These are phyloP conservation scores for Breynia disticha DNA, from an alignment of 441 rosid species.

Conservation along the genomic window DNA sequence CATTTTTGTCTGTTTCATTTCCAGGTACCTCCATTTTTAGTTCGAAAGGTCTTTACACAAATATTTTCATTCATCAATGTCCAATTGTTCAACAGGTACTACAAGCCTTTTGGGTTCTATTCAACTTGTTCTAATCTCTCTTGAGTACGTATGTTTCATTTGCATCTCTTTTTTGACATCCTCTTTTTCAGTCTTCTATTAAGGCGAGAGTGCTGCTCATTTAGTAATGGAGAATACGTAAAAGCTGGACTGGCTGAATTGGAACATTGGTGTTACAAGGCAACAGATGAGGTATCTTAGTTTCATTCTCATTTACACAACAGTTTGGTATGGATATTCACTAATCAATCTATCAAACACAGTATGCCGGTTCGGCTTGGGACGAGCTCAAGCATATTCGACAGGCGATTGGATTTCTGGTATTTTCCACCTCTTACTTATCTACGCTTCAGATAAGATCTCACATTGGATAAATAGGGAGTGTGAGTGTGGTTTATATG, in stretches of 20 bases:
- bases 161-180: too few relatives aligned
- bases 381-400: constrained; percentile 88
- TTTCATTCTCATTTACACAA: constrained; percentile 2
- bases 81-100: constrained; percentile 73
- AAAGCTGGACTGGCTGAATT: constrained; percentile 94
- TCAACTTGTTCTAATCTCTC: too few relatives aligned
- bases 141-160: too few relatives aligned
- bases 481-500: too few relatives aligned
- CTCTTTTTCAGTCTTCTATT: constrained; percentile 57
- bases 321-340: not conserved
- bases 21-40: constrained; percentile 88
- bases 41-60: constrained; percentile 79
- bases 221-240: constrained; percentile 96
- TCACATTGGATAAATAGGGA: too few relatives aligned
- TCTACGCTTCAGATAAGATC: too few relatives aligned
- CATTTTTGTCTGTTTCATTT: constrained; percentile 4
- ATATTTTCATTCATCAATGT: constrained; percentile 90
- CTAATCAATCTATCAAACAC: constrained; percentile 14
- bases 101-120: too few relatives aligned
- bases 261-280: constrained; percentile 94
- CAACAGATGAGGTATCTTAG: constrained; percentile 81
- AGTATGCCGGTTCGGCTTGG: constrained; percentile 93
- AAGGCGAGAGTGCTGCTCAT: constrained; percentile 96
- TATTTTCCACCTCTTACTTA: constrained; percentile 21
- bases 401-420: constrained; percentile 95